These are phyloP conservation scores for Periconia sp. DNA, from an alignment of 2,329 filamentous ascomycete genomes.

Conservation along the genomic window DNA sequence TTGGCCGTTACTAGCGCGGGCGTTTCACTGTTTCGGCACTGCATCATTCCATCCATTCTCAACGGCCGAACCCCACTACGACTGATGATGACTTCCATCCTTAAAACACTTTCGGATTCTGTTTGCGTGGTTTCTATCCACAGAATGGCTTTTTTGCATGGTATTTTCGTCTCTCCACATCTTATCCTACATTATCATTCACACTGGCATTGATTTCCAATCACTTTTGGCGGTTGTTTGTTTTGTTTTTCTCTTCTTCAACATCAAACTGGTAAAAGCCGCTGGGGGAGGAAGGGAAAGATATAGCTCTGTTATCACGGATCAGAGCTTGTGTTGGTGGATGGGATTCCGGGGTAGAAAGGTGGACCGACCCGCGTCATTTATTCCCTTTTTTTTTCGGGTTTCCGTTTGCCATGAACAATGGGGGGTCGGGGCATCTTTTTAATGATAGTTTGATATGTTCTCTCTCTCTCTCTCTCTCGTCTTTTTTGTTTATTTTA, in stretches of 20 bases:
- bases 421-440: not conserved
- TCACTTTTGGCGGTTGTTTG: slow-evolving; percentile 26
- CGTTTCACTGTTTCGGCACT: slow-evolving; percentile 32
- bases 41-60: slow-evolving; percentile 27
- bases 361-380: too few species aligned
- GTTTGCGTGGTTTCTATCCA: slow-evolving; percentile 34
- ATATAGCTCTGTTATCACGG: not conserved
- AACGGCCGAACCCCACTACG: slow-evolving; percentile 32
- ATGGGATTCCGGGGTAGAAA: too few species aligned
- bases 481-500: slow-evolving; percentile 3
- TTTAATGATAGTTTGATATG: not conserved
- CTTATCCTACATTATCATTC: slow-evolving; percentile 19
- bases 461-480: not conserved
- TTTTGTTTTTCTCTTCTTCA: slow-evolving; percentile 8
- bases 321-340: too few species aligned
- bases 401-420: not conserved
- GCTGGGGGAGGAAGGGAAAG: slow-evolving; percentile 34
- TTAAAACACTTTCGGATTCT: slow-evolving; percentile 37
- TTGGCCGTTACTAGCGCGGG: slow-evolving; percentile 42
- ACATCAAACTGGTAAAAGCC: slow-evolving; percentile 27
- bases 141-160: slow-evolving; percentile 23
- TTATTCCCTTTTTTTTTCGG: too few species aligned
- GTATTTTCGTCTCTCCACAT: slow-evolving; percentile 3
- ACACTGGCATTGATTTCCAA: slow-evolving; percentile 20
- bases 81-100: slow-evolving; percentile 39